Evolutionary conservation across 2,329 filamentous ascomycete species (phyloP).

Genomic region (Diaporthe ilicicola): DNA sequence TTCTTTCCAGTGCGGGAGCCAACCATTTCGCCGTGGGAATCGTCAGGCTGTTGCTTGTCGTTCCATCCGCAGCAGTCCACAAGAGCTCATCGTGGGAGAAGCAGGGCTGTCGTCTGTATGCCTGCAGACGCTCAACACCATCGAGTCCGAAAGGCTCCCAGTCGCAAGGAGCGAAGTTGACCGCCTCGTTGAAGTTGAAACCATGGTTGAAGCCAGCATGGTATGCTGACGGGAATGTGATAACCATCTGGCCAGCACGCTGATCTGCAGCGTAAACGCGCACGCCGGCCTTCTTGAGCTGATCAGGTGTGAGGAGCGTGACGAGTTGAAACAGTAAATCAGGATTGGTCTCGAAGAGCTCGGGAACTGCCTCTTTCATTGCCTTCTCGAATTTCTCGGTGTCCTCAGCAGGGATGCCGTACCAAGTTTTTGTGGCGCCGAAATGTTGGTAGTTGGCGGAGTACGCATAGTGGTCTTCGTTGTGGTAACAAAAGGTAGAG

Average conservation of each 20-base stretch:
- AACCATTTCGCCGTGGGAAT: constrained; percentile 97
- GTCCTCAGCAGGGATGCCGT: constrained; percentile 93
- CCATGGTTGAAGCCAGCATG: constrained; percentile 98
- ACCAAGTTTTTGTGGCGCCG: constrained; percentile 98
- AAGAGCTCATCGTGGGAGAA: constrained; percentile 97
- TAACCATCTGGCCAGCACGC: constrained; percentile 91
- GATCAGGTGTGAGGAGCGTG: constrained; percentile 92
- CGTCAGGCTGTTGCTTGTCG: constrained; percentile 67
- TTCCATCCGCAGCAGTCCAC: constrained; percentile 85
- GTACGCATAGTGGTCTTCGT: constrained; percentile 97
- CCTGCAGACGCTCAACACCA: constrained; percentile 85
- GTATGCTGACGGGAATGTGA: constrained; percentile 96
- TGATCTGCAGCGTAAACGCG: constrained; percentile 96
- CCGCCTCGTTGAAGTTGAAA: constrained; percentile 98
- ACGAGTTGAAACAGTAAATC: constrained; percentile 97
- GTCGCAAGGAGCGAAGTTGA: constrained; percentile 94
- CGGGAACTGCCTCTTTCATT: constrained; percentile 94
- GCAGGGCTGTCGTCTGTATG: constrained; percentile 90
- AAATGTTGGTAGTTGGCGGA: constrained; percentile 99
- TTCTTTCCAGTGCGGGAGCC: constrained; percentile 82
- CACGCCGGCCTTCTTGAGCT: constrained; percentile 91
- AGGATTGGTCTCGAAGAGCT: constrained; percentile 95
- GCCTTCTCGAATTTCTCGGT: constrained; percentile 94
- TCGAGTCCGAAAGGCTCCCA: constrained; percentile 93
- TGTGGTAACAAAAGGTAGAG: constrained; percentile 99